phyloP scores from a whole-genome alignment of 78 protist genomes.

The Dictyostelium purpureum region DNA sequence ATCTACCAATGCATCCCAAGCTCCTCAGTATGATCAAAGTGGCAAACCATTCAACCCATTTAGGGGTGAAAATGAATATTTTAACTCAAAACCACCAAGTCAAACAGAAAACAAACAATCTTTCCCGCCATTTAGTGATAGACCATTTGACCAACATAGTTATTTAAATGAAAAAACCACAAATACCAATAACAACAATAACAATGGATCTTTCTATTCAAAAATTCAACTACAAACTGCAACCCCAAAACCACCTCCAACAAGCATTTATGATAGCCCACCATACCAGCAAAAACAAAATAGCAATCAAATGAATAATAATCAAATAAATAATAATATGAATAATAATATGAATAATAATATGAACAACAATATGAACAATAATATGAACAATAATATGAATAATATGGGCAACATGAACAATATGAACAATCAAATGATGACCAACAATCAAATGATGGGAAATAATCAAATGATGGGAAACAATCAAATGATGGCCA shows the following conservation, averaged over 20 bases:
- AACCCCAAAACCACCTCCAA: conserved; percentile 55
- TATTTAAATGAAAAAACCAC: conserved; percentile 23
- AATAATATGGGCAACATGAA: background rate
- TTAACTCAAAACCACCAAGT: background rate
- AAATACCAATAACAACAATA: background rate
- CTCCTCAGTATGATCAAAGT: background rate
- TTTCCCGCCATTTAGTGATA: conserved; percentile 46
- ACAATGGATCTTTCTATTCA: conserved; percentile 10
- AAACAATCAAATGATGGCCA: background rate
- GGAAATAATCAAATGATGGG: background rate
- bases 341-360: background rate
- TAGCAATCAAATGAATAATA: background rate
- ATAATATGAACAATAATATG: background rate
- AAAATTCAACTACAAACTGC: conserved; percentile 15
- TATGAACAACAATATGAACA: background rate
- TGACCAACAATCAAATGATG: background rate
- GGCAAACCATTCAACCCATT: conserved; percentile 65
- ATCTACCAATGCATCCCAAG: background rate
- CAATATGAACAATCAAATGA: background rate
- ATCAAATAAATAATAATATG: background rate
- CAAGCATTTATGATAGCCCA: background rate
- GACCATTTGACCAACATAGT: conserved; percentile 53
- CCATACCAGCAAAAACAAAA: conserved; percentile 8
- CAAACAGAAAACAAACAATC: background rate
- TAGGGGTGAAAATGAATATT: conserved; percentile 42